Evolutionary conservation across 192 early-diverging fungal species (phyloP), one percentile per base, ranked within the genome.

Genomic region (Geranomyces variabilis): DNA sequence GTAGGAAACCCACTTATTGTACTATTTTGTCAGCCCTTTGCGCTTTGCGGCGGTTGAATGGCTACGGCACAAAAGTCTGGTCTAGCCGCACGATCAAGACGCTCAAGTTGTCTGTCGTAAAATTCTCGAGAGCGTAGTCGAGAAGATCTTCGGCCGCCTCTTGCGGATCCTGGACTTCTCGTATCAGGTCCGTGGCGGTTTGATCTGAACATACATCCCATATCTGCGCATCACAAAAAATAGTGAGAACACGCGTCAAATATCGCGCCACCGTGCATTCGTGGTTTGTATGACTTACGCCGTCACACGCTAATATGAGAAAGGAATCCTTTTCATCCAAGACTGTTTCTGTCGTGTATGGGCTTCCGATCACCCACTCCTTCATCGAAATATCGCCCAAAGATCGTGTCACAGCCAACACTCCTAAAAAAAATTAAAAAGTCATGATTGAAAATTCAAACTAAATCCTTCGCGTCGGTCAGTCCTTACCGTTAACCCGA

Each of bases 161-260:
- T 59, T 91, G 88, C 21, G 95, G 93, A 71, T 94, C 90, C 15
- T 71, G 31, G 14, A 88, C 80, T n/a, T 88, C 88, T 79, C 88
- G 85, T 58, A 97, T 81, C 63, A 96, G 78, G 71, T 97, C 92
- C 1, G 96, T 88, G 0, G 96, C 97, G 53, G 91, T 86, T 78
- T 98, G 93, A 75, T 99, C 97, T 15, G 90, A 84, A 79, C 96
- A 97, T 13, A 96, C 95, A 81, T 99, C 97, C 97, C 97, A 98
- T 44, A 99, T 80, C 93, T 95, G 56, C 10, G 5, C 15, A 41
- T 3, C n/a, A n/a, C n/a, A n/a, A n/a, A n/a, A n/a, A n/a, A n/a
- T n/a, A n/a, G 7, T 1, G 15, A 36, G 43, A n/a, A n/a, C n/a
- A n/a, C n/a, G n/a, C n/a, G n/a, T n/a, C n/a, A n/a, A n/a, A n/a